Base-by-base conservation (phyloP, 2,329 filamentous ascomycete genomes). In the Fusarium domesticum region DNA sequence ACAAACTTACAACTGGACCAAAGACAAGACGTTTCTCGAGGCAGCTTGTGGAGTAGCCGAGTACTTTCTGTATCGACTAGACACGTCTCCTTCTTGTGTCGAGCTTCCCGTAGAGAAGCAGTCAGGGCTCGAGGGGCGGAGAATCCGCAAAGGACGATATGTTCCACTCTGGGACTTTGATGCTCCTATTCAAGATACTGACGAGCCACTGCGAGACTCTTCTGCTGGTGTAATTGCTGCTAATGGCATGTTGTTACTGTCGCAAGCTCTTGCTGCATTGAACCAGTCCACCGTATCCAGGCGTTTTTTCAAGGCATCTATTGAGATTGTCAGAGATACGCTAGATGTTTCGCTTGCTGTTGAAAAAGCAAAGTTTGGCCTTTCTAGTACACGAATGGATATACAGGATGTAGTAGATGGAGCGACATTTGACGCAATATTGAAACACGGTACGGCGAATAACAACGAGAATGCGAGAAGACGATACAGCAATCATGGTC, bases 1-100 rank as follows among this genome's bases (percentile, higher is more conserved):
- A 1, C 73, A 76, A 48, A 72, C 70, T 0, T 76, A 74, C 43
- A 61, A 55, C 18, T 76, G 72, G 71, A 76, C 73, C 0, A 70
- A 69, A 14, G 65, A 72, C 4, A 18, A 45, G 0, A 53, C 42
- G 0, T 76, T 75, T 37, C 57, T 76, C 0, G 48, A 67, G 0
- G 71, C 73, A 0, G 68, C 76, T 0, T 67, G 70, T 5, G 64
- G 66, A 1, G 62, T 72, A 14, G 70, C 73, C 2, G 64, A 75
- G 37, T 75, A 76, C 43, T 79, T 78, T 47, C 45, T 78, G 2
- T 38, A 56, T 0, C 59, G 70, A 0, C 56, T 77, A 3, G 57
- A 63, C 17, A 54, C 45, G 1, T 47, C 62, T 0, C 59, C 61
- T 1, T 32, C 33, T 8, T 53, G 47, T 10, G 60, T 56, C 3